Evolutionary conservation across 805 yeast genomes (phyloP), one percentile per base, ranked within the genome.

Genomic region (Pichia nanzhaoensis): DNA sequence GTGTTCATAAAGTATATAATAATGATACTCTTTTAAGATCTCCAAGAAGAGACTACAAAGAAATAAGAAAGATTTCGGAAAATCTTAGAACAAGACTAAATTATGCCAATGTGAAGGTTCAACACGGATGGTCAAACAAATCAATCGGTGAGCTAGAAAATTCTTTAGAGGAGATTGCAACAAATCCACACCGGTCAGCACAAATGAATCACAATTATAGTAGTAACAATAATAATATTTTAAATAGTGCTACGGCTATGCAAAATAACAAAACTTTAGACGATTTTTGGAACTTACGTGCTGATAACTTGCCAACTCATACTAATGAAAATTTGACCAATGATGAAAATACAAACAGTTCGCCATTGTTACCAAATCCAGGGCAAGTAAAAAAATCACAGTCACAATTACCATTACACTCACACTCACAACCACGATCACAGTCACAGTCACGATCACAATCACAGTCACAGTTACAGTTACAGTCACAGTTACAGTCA

Each of bases 21-120:
- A 22, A 32, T 32, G 48, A 46, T 2, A 45, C 41, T 37, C 34
- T 46, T 16, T 19, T 46, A 3, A 41, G 54, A 53, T 49, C 54
- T 10, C 54, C 54, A 10, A 41, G 34, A 20, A 42, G 46, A 32
- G 39, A 60, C 35, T 61, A 62, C 36, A 51, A 50, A 13, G 67
- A 66, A 35, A 61, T 66, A 13, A 63, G 60, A 41, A 65, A 63
- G 48, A 63, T 66, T 16, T 61, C 67, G 3, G 65, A 63, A 21
- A 64, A 64, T 43, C 56, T 66, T 37, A 62, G 61, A 36, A 60
- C 69, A 12, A 47, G 68, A 38, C 57, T 66, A 32, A 64, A 62
- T 36, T 64, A 66, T 44, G 69, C 69, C 4, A 60, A 61, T 45
- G 41, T 62, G 18, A 65, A 65, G 51, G 60, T 65, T 18, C 66